Evolutionary conservation across 352 stramenopile species (phyloP).

Genomic region (Pythium apleroticum): DNA sequence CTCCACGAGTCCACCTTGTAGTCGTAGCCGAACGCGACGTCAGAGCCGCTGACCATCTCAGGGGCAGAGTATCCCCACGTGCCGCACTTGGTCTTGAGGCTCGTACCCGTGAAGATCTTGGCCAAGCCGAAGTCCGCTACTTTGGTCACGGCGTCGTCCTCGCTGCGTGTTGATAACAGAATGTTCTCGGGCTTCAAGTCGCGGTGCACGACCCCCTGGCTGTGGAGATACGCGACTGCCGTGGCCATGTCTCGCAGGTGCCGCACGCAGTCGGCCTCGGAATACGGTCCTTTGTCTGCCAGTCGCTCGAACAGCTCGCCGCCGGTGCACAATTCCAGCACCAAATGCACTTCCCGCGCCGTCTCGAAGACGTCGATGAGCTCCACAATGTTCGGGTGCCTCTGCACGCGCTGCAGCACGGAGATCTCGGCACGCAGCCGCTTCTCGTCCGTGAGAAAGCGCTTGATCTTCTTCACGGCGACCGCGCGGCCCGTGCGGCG

Average conservation of each 20-base stretch:
- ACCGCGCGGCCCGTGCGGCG: constrained; percentile 49
- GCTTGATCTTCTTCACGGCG: constrained; percentile 85
- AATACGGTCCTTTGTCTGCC: constrained; percentile 79
- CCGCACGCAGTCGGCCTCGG: constrained; percentile 75
- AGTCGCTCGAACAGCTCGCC: constrained; percentile 83
- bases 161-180: constrained; percentile 60
- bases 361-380: constrained; percentile 83
- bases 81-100: constrained; percentile 79
- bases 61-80: constrained; percentile 82
- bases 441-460: constrained; percentile 73
- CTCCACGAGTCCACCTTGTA: constrained; percentile 88
- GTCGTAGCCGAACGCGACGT: constrained; percentile 71
- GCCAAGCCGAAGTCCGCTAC: constrained; percentile 86
- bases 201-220: constrained; percentile 75
- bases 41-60: constrained; percentile 83
- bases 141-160: constrained; percentile 64
- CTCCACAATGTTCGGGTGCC: constrained; percentile 77
- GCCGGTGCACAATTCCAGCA: constrained; percentile 80
- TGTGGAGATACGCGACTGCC: constrained; percentile 77
- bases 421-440: constrained; percentile 62
- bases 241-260: constrained; percentile 70
- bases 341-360: constrained; percentile 67
- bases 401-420: constrained; percentile 53
- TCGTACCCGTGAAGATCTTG: constrained; percentile 72
- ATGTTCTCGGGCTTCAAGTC: constrained; percentile 88